Evolutionary conservation across 2,329 filamentous ascomycete species (phyloP), one percentile per base, ranked within the genome.

Genomic region (Dactylellina haptotyla): DNA sequence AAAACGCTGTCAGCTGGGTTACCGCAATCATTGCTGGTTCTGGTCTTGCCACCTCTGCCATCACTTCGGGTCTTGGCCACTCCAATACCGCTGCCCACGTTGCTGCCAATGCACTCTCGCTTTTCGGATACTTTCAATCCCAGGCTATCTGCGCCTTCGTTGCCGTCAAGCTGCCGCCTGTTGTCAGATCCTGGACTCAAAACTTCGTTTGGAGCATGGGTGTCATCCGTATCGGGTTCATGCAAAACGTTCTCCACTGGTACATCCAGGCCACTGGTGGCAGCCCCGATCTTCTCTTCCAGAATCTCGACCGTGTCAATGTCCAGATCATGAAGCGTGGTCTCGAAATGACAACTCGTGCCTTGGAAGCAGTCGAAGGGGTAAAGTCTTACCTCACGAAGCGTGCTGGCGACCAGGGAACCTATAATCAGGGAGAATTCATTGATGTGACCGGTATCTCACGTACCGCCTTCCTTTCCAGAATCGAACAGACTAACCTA

Each of bases 191-290:
- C 0, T 98, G 94, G 94, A 97, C 93, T 1, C 93, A 97, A 82
- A 94, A 97, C 82, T 97, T 98, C 83, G 91, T 96, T 80, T 98
- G 94, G 94, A 96, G 90, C 79, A 95, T 98, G 92, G 94, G 94
- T 78, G 93, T 98, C 78, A 96, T 98, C 78, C 87, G 87, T 57
- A 85, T 97, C 43, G 85, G 84, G n/a, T 97, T 96, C 81, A 87
- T 97, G 83, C 92, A 98, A 83, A 85, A 84, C 51, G 91, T 97
- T 79, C 91, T 92, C 75, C 96, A 93, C 34, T 98, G 94, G 94
- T 98, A 97, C 80, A 93, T 97, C 82, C 90, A 93, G 75, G 87
- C 94, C 2, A 98, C 94, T 1, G 94, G 94, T 59, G 94, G 94
- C 75, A 92, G 87, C 0, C 91, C 94, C 0, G 89, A 92, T 2